Conservation (phyloP, 2,329 filamentous ascomycete species). For the Coniochaeta ligniaria region DNA sequence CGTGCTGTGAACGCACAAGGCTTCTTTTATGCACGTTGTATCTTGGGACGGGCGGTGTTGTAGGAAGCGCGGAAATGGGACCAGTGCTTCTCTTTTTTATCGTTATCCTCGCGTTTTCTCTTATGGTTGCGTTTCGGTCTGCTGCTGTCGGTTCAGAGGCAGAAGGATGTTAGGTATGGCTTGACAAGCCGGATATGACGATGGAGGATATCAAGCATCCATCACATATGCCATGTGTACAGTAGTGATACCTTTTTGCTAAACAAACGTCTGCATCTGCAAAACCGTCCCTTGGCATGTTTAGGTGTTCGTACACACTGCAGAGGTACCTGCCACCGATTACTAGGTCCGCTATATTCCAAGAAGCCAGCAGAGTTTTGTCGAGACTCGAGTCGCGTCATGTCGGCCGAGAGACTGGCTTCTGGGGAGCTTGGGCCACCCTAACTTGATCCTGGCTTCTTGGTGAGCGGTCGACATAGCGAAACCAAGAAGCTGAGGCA, state of each 20-base stretch:
- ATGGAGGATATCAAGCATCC: constrained; percentile 2
- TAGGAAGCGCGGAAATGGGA: constrained; percentile 17
- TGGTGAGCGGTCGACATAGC: neutral
- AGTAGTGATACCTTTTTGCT: constrained; percentile 7
- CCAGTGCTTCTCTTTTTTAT: constrained; percentile 16
- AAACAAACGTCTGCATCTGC: constrained; percentile 1
- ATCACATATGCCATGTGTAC: constrained; percentile 8
- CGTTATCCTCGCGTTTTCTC: constrained; percentile 15
- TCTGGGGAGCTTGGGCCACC: neutral
- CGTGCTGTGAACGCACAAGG: neutral
- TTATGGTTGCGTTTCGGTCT: neutral
- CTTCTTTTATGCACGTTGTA: constrained; percentile 17
- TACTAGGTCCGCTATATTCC: too few relatives aligned
- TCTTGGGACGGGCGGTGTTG: constrained; percentile 22
- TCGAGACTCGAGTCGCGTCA: too few relatives aligned
- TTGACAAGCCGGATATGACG: constrained; percentile 9
- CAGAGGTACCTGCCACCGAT: neutral
- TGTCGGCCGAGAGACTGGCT: neutral
- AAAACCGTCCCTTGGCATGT: neutral
- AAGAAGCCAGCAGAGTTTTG: too few relatives aligned
- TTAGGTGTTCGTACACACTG: neutral
- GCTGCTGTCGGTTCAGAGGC: constrained; percentile 6
- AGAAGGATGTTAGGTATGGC: constrained; percentile 12
- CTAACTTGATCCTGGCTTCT: neutral
- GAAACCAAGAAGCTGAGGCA: neutral